Conservation (phyloP, 2,329 filamentous ascomycete species). For the Trichoderma lentiforme region DNA sequence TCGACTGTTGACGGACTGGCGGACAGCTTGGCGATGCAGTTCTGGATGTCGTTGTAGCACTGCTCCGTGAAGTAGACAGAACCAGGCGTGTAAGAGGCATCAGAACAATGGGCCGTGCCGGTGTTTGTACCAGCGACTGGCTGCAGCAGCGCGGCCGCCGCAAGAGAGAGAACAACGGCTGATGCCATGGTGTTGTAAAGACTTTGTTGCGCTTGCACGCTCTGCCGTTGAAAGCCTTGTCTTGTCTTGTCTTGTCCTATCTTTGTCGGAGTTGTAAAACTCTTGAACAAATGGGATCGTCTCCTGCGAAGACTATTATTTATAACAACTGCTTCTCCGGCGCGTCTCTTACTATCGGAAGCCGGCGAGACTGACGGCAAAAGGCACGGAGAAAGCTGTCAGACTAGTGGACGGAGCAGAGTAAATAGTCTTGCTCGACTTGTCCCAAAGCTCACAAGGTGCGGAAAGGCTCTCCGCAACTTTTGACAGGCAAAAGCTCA, state of each 20-base stretch:
- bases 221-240: not conserved
- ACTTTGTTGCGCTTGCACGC: not conserved
- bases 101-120: not conserved
- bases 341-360: not conserved
- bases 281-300: not conserved
- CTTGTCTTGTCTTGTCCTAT: not conserved
- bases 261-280: not conserved
- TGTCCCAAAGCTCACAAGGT: not conserved
- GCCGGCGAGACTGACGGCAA: not conserved
- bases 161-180: not conserved
- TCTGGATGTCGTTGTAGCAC: slow-evolving; percentile 3
- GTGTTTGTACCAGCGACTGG: not conserved
- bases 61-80: not conserved
- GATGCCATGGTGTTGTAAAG: not conserved
- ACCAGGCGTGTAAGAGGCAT: not conserved
- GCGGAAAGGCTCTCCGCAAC: not conserved
- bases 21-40: slow-evolving; percentile 7
- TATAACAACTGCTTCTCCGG: not conserved
- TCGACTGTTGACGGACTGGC: not conserved
- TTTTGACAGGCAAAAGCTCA: not conserved
- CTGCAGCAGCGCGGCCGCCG: slow-evolving; percentile 1
- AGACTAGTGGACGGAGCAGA: not conserved
- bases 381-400: not conserved
- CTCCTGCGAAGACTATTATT: not conserved
- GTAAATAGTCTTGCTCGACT: not conserved